Base-by-base conservation (phyloP, 2,329 filamentous ascomycete genomes). In the Aspergillus thermomutatus region DNA sequence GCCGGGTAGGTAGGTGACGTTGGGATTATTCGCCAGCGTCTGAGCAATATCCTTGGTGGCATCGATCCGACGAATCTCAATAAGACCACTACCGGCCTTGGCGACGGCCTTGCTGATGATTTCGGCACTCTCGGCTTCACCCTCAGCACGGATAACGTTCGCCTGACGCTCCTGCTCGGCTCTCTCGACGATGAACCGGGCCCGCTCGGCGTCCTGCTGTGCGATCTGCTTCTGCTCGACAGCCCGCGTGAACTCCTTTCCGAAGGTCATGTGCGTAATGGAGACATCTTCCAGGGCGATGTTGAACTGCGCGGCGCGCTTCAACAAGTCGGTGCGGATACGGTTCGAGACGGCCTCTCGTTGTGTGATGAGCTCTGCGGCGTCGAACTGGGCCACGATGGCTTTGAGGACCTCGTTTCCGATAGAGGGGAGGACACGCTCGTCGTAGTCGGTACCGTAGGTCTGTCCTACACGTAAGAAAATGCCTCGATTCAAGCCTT, bases 191-290 rank as follows among this genome's bases (percentile, higher is more conserved):
- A 99, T 95, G 82, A 99, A 99, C 65, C 94, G 86, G 50, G 94
- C 94, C 64, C 94, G 86, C 83, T 99, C 94, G 62, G 94, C 94
- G 73, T 99, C 94, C 79, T 99, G 94, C 81, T 99, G 94, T 55
- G 94, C 94, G 76, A 99, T 99, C 83, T 99, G 94, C 87, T 99
- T 99, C 86, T 99, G 94, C 82, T 99, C 94, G 70, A 99, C 94
- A 64, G 94, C 94, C 77, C 91, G 90, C 60, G 94, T 99, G 83
- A 99, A 99, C 79, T 99, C 94, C 77, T 93, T 93, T 67, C 94
- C 94, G 75, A 99, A 99, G 53, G 94, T 99, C 94, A 99, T 99
- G 84, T 99, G 94, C 60, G 94, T 99, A 78, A 99, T 99, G 72
- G 91, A 96, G 59, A 99, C 94, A 72, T 99, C 94, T 79, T 99